Percentiles rank a stretch among this genome's conserved stretches.
phyloP scores from a whole-genome alignment of 768 basidiomycete genomes.

The Phlebiopsis flavidoalba region DNA sequence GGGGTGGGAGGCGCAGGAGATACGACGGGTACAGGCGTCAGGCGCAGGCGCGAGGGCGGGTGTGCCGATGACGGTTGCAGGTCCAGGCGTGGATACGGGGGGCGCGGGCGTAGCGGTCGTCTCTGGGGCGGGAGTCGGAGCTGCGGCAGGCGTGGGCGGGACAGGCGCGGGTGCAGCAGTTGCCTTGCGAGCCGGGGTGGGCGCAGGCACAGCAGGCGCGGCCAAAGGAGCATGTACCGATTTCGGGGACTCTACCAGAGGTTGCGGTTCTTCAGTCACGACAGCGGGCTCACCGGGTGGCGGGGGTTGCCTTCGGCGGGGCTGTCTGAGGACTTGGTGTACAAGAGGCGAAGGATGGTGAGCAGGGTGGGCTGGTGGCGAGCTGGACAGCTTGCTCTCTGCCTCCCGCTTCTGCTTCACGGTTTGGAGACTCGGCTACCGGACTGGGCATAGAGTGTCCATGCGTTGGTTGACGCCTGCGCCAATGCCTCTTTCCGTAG shows the following conservation, averaged over 20 bases:
- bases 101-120: slow-evolving; percentile 19
- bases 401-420: slow-evolving; percentile 44
- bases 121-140: slow-evolving; percentile 22
- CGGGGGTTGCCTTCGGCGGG: neutral
- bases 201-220: neutral
- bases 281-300: neutral
- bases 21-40: neutral
- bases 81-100: slow-evolving; percentile 35
- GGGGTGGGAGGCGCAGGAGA: neutral
- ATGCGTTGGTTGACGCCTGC: slow-evolving; percentile 22
- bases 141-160: slow-evolving; percentile 2
- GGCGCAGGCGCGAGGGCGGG: neutral
- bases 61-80: neutral
- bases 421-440: slow-evolving; percentile 64
- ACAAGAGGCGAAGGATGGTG: slow-evolving; percentile 24
- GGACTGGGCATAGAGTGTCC: slow-evolving; percentile 44
- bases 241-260: neutral
- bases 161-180: neutral
- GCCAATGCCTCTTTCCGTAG: slow-evolving; percentile 30
- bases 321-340: neutral
- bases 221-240: neutral
- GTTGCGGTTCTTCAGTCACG: slow-evolving; percentile 4
- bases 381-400: slow-evolving; percentile 1
- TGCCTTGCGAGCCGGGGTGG: neutral
- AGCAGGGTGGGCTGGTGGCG: slow-evolving; percentile 8